phyloP scores from a whole-genome alignment of 805 yeast species.

The Kuraishia capsulata region DNA sequence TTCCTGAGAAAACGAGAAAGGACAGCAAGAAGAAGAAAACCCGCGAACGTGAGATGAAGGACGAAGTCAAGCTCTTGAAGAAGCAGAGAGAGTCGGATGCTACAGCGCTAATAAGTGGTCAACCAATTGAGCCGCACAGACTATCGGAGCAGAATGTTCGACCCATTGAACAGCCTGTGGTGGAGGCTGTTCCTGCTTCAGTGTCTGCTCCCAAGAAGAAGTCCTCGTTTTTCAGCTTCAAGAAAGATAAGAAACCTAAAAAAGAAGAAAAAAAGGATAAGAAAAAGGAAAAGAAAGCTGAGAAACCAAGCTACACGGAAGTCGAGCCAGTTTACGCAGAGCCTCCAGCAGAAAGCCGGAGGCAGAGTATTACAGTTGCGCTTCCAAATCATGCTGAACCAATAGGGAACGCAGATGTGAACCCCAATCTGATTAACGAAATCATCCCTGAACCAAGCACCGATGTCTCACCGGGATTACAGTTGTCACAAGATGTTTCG shows the following conservation, averaged over 20 bases:
- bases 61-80: background rate
- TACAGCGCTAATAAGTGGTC: background rate
- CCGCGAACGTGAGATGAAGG: slow-evolving; percentile 1
- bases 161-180: slow-evolving; percentile 6
- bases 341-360: no score
- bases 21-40: slow-evolving; percentile 2
- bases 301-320: no score
- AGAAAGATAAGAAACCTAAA: slow-evolving; percentile 2
- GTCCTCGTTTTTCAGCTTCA: slow-evolving; percentile 1
- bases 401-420: no score
- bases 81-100: slow-evolving; percentile 1
- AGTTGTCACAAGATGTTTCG: no score
- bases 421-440: no score
- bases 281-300: slow-evolving; percentile 14
- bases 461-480: no score
- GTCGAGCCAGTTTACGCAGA: no score
- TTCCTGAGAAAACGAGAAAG: slow-evolving; percentile 5
- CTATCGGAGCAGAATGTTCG: slow-evolving; percentile 2
- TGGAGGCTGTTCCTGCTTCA: background rate
- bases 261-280: slow-evolving; percentile 16
- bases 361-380: no score
- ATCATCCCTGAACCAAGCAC: no score
- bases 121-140: background rate
- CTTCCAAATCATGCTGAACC: no score
- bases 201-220: no score